These are phyloP conservation scores for Pseudocercospora vitis DNA, from an alignment of 2,329 filamentous ascomycete species.

Conservation along the genomic window DNA sequence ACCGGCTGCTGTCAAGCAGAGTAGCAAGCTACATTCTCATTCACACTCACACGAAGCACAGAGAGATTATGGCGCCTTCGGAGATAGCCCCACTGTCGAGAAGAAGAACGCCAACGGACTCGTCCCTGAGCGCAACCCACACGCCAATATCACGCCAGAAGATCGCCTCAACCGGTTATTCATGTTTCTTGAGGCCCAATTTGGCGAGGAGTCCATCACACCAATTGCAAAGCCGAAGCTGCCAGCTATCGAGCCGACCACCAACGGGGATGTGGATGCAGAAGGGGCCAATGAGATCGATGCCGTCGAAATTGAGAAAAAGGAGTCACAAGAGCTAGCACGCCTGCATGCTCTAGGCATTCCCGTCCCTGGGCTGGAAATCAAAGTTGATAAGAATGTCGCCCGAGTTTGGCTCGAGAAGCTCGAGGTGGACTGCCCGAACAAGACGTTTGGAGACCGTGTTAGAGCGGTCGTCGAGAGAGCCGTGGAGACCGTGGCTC, in stretches of 20 bases:
- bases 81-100: conserved; percentile 16
- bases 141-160: conserved; percentile 67
- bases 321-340: conserved; percentile 68
- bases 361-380: conserved; percentile 82
- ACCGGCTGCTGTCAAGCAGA: conserved; percentile 90
- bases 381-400: conserved; percentile 82
- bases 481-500: conserved; percentile 43
- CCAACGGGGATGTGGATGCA: conserved; percentile 24
- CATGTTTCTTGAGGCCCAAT: conserved; percentile 96
- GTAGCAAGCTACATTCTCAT: conserved; percentile 51
- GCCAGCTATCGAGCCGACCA: conserved; percentile 29
- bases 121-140: conserved; percentile 59
- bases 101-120: conserved; percentile 6
- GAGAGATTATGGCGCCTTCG: conserved; percentile 11
- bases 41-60: conserved; percentile 29
- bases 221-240: conserved; percentile 70
- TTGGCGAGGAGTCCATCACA: conserved; percentile 76
- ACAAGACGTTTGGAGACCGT: conserved; percentile 73
- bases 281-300: conserved; percentile 43
- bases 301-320: conserved; percentile 51
- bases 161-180: conserved; percentile 83
- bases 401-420: conserved; percentile 91
- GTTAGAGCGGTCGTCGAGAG: conserved; percentile 87
- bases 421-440: conserved; percentile 80
- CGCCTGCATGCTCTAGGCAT: conserved; percentile 81